Conservation (phyloP, 1,284 basidiomycete species). For the Apiotrichum akiyoshidainum region DNA sequence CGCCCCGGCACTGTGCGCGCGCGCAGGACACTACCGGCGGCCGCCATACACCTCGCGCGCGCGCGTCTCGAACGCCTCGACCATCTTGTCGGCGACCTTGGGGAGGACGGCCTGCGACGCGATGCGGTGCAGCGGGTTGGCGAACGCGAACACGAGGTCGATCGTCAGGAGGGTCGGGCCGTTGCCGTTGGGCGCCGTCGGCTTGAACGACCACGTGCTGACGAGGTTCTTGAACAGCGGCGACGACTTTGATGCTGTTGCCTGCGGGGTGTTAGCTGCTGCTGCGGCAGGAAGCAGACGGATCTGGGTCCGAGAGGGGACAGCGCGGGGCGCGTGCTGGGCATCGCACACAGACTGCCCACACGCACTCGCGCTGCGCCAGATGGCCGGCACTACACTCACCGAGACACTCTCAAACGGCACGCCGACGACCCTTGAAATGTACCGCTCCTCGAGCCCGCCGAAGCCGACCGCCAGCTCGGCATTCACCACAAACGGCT, state of each 20-base stretch:
- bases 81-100: constrained; percentile 82
- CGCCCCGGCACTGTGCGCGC: too few relatives aligned
- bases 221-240: constrained; percentile 80
- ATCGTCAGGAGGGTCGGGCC: constrained; percentile 70
- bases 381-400: too few relatives aligned
- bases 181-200: constrained; percentile 1
- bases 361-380: too few relatives aligned
- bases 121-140: constrained; percentile 78
- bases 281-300: too few relatives aligned
- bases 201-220: constrained; percentile 59
- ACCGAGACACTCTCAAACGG: constrained; percentile 77
- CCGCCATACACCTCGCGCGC: constrained; percentile 68
- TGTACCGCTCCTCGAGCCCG: constrained; percentile 79
- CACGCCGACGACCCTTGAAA: constrained; percentile 74
- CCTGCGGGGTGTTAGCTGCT: constrained; percentile 54
- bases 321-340: too few relatives aligned
- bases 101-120: constrained; percentile 80
- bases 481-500: constrained; percentile 64
- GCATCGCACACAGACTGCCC: too few relatives aligned
- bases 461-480: constrained; percentile 88
- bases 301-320: too few relatives aligned
- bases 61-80: constrained; percentile 83
- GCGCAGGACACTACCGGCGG: not conserved
- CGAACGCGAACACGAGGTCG: constrained; percentile 79
- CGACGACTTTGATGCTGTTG: constrained; percentile 69